phyloP scores from a whole-genome alignment of 179 eudicot species.

The Camellia oleifera region DNA sequence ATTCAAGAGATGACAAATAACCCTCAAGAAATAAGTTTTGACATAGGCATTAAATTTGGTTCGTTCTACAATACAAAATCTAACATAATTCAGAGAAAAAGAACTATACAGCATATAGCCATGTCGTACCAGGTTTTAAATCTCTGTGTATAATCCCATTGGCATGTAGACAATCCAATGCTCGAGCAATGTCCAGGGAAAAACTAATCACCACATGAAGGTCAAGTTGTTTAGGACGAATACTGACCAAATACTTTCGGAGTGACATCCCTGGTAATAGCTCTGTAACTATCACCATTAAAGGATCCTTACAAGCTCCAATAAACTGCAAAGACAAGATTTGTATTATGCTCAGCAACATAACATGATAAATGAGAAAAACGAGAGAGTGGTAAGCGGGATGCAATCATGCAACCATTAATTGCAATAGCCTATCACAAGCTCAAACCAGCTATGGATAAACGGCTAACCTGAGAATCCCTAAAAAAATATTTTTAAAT shows the following conservation, averaged over 20 bases:
- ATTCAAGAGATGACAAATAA: neutral
- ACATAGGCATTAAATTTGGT: neutral
- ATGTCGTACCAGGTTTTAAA: constrained; percentile 84
- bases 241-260: constrained; percentile 65
- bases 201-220: constrained; percentile 61
- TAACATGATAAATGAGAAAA: neutral
- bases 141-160: constrained; percentile 99
- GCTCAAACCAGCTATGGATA: neutral
- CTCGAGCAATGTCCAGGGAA: constrained; percentile 91
- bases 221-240: constrained; percentile 82
- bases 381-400: neutral
- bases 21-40: neutral
- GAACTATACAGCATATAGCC: constrained; percentile 22
- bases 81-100: neutral
- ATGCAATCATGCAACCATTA: neutral
- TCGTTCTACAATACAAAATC: constrained; percentile 4
- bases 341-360: neutral
- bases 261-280: constrained; percentile 88
- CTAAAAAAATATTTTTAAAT: neutral
- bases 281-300: constrained; percentile 96
- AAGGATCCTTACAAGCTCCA: constrained; percentile 97
- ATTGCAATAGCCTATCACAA: neutral
- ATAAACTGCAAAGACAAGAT: constrained; percentile 62
- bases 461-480: neutral
- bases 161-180: constrained; percentile 94